phyloP scores from a whole-genome alignment of 225 moss, liverwort and hornwort species.

The Climacium dendroides region DNA sequence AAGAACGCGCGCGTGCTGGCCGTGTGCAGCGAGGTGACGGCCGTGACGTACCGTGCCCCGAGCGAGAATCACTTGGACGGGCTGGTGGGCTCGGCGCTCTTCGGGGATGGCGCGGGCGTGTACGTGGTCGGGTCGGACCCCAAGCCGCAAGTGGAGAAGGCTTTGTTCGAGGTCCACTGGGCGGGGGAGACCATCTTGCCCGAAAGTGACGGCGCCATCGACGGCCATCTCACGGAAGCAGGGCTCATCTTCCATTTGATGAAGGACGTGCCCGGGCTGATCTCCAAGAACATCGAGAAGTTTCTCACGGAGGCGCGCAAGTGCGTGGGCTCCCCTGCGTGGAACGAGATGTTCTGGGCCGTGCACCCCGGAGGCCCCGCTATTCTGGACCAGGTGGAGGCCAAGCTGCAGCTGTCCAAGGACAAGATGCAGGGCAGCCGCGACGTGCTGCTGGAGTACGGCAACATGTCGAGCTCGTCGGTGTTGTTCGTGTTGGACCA shows the following conservation, averaged over 20 bases:
- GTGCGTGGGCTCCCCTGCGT: not conserved
- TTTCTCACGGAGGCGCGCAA: not conserved
- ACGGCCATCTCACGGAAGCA: conserved; percentile 19
- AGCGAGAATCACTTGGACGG: not conserved
- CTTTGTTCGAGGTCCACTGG: not conserved
- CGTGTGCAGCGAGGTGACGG: not conserved
- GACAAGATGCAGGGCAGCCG: not conserved
- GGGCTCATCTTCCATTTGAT: conserved; percentile 35
- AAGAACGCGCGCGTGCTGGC: not conserved
- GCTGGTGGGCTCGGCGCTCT: not conserved
- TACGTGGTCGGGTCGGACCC: not conserved
- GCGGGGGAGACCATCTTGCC: not conserved
- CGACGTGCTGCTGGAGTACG: not conserved
- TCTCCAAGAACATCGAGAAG: not conserved
- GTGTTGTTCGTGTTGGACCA: not conserved
- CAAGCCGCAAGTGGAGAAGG: not conserved
- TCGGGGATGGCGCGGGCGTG: not conserved
- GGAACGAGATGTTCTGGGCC: not conserved
- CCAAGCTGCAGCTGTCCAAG: not conserved
- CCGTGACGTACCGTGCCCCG: not conserved
- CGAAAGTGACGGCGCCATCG: conserved; percentile 25
- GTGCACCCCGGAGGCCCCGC: not conserved
- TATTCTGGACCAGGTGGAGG: not conserved
- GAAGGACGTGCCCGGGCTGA: not conserved
- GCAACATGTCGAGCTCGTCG: not conserved